Evolutionary conservation across 176 grass and related monocot genomes (phyloP).

Genomic region (Bothriochloa decipiens): DNA sequence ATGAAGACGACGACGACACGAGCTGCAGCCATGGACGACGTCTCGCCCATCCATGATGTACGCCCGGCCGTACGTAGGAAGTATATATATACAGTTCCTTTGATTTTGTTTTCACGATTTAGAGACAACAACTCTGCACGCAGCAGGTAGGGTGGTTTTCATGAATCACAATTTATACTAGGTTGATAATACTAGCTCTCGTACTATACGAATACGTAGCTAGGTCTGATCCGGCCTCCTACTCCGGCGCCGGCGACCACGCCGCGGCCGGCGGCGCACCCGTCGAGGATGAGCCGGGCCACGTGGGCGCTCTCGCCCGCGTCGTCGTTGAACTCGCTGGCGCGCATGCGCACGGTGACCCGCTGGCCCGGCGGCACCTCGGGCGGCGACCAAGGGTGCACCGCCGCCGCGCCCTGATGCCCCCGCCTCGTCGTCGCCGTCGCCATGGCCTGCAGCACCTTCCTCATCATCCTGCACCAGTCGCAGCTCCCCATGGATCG

Average conservation of each 20-base stretch:
- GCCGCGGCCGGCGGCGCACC: constrained; percentile 58
- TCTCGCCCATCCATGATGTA: neutral
- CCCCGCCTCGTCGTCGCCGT: neutral
- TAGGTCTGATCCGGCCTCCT: no score
- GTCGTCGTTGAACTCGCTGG: constrained; percentile 38
- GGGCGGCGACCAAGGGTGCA: constrained; percentile 59
- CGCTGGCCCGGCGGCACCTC: constrained; percentile 27
- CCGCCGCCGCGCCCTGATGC: neutral
- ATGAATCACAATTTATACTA: no score
- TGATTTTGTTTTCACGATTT: neutral
- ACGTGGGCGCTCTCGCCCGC: neutral
- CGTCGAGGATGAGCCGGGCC: constrained; percentile 62
- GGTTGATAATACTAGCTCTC: no score
- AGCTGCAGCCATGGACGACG: neutral
- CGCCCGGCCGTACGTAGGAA: no score
- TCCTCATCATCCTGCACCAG: neutral
- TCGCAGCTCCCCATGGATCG: constrained; percentile 46
- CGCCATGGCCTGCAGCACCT: neutral
- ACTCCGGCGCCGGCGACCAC: constrained; percentile 40
- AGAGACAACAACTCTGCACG: no score
- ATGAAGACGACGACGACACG: neutral
- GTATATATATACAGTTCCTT: neutral
- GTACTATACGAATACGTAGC: no score
- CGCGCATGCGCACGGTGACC: constrained; percentile 67
- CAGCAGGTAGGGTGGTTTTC: no score